Conservation (phyloP, 2,329 filamentous ascomycete genomes). For the Sclerotinia sclerotiorum region DNA sequence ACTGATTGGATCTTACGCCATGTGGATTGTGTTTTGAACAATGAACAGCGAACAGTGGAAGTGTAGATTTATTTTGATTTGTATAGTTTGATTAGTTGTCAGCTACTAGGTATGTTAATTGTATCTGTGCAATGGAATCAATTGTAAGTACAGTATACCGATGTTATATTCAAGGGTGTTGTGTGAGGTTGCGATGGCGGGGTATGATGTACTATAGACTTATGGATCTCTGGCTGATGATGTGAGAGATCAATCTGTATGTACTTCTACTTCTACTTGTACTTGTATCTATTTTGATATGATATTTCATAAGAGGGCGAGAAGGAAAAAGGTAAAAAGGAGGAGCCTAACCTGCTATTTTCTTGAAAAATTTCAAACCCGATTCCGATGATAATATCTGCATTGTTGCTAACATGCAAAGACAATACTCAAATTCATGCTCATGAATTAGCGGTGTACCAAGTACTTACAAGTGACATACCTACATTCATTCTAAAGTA, state of each 20-base stretch:
- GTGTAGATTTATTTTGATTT: no score
- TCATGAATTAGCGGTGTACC: constrained; percentile 13
- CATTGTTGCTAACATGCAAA: constrained; percentile 1
- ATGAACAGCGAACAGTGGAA: no score
- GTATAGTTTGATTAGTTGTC: no score
- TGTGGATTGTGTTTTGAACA: no score
- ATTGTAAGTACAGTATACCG: no score
- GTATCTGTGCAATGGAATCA: no score
- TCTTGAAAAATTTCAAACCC: no score
- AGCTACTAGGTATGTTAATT: no score
- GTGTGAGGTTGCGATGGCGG: not conserved
- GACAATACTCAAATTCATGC: constrained; percentile 10
- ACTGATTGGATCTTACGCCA: no score
- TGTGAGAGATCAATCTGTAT: not conserved
- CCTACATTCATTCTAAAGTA: not conserved
- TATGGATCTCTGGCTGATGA: not conserved
- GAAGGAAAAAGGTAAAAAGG: not conserved
- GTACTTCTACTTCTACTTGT: not conserved
- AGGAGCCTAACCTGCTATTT: not conserved
- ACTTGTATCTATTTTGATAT: not conserved
- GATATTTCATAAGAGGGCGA: not conserved
- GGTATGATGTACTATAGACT: not conserved
- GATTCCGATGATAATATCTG: not conserved
- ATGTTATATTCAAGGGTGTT: no score
- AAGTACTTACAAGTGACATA: constrained; percentile 20